Evolutionary conservation across 768 basidiomycete genomes (phyloP), one percentile per base, ranked within the genome.

Genomic region (Brasilioporus rufonigricans): DNA sequence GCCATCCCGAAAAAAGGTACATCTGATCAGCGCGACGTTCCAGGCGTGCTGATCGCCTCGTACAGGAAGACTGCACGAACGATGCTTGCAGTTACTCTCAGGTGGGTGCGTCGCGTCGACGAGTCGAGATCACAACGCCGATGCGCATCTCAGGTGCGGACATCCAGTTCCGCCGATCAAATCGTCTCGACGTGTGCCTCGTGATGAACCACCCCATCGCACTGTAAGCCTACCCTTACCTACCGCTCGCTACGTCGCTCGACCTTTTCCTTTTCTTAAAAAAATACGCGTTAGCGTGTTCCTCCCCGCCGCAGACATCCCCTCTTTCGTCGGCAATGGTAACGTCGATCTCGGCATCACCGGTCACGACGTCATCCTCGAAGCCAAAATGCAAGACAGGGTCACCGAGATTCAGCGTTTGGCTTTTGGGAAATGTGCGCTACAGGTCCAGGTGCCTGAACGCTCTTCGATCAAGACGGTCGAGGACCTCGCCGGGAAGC

Each of bases 1-100:
- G 96, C 95, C 10, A 91, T 99, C 62, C 96, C 96, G 2, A 98
- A 98, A 79, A 99, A 98, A 83, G 96, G 96, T 87, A 27, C 59
- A 60, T 63, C 36, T 38, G 21, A 19, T 33, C n/a, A 16, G 0
- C 21, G 19, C 29, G n/a, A 13, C 12, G 10, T 13, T 16, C 14
- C 19, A 24, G 41, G 26, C 3, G 43, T 18, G n/a, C 52, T 58
- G 41, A 50, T 59, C 39, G 24, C n/a, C 27, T 1, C 0, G 33
- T 26, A 38, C 45, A 94, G 93, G 93, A 52, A 78, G 96, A 60
- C 77, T 99, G 53, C 81, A 96, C 63, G 96, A 98, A 43, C 94
- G 93, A 74, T 95, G 93, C 63, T 60, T 97, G 29, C 81, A 88
- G 62, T 72, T 99, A 13, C 78, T 98, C 4, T 79, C 89, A 41